Evolutionary conservation across 768 basidiomycete species (phyloP), one percentile per base, ranked within the genome.

Genomic region (Boletellus emodensis): DNA sequence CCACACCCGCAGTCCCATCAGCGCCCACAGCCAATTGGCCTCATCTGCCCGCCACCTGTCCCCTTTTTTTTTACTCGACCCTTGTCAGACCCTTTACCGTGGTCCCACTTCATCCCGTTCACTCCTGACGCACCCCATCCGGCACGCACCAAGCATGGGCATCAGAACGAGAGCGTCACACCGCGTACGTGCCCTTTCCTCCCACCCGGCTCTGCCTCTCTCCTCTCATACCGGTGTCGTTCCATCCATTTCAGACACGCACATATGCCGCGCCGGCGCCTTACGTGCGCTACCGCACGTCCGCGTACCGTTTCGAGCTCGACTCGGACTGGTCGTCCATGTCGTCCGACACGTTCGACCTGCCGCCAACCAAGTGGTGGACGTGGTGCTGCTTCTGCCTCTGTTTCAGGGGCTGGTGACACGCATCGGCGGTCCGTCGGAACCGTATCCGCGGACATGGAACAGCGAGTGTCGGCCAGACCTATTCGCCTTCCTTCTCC

Each of bases 321-420:
- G 63, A 64, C 44, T 62, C 64, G 30, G 56, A 59, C 17, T n/a
- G 48, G 3, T 67, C 60, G 2, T 66, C 64, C 11, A 32, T 30
- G 17, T 67, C 62, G 22, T 57, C 60, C 13, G 59, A 62, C 28
- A 57, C 58, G 28, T 61, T 60, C 37, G 62, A 65, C 33, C 58
- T 63, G 5, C 50, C 44, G 1, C 54, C 49, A 4, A 11, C 35
- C 30, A 63, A 56, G 18, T 65, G 62, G 61, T 63, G 62, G 56
- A 52, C 39, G 14, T 41, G 42, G 32, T 46, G 42, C 15, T 56
- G 56, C 28, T 52, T 55, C 14, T 56, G 53, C 13, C 34, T 53
- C 0, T 69, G 62, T 48, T 55, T 65, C 55, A 65, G 49, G 48
- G 55, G 61, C 14, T 59, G 65, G 65, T 61, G 26, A 61, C 22